Evolutionary conservation across 2,329 filamentous ascomycete species (phyloP), one percentile per base, ranked within the genome.

Genomic region (Amylocarpus encephaloides): DNA sequence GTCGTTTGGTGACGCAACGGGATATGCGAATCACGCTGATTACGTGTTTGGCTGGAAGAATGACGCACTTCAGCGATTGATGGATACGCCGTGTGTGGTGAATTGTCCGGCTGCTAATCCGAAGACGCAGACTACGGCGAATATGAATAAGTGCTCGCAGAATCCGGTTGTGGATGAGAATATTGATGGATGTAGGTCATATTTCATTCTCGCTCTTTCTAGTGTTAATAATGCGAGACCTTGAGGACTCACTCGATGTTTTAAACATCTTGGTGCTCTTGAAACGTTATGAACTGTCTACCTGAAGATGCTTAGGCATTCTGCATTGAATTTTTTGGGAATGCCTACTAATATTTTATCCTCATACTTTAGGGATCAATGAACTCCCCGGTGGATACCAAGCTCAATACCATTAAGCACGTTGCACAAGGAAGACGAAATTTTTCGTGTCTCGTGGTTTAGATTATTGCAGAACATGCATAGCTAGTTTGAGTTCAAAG

Each of bases 21-120:
- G 73, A 33, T 67, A 72, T 22, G 73, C 72, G 3, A 73, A 72
- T n/a, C 73, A 76, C 61, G 73, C 73, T 30, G 74, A 77, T 62
- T 77, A 77, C 61, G 63, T 76, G 52, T 76, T 76, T 58, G 73
- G 73, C 52, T 75, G 73, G 73, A 70, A 75, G 60, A 71, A 67
- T 52, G 66, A 75, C 59, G 65, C 70, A 3, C 69, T 77, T 41
- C 74, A 77, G 62, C 70, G 66, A 64, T 68, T 71, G 59, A 73
- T 74, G 70, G 70, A 74, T 62, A 69, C 68, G 55, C 56, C 57
- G 55, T 75, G 72, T 66, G 72, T 73, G 61, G 69, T 73, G 39
- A 71, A 75, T 70, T 73, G 74, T 61, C 57, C 68, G 22, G 59
- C 61, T 29, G 68, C 76, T 61, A 71, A 69, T 22, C 68, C 76